Percentiles rank a stretch among this genome's conserved stretches.
Conservation (phyloP, 176 grass and related monocot genomes). For the Oryza longistaminata region DNA sequence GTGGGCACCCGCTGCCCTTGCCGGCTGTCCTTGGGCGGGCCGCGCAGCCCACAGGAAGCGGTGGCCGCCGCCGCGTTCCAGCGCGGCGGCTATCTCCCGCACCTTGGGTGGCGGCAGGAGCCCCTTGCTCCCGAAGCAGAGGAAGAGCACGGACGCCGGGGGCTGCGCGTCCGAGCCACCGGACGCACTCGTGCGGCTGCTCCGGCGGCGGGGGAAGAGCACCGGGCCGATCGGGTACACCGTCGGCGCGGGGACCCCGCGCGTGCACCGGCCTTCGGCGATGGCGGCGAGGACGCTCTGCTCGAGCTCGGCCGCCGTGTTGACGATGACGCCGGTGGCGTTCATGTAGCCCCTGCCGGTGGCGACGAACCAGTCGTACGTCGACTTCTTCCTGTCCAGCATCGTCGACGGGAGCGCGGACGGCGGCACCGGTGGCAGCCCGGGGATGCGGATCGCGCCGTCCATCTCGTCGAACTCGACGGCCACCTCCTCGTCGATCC, state of each 20-base stretch:
- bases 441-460: neutral
- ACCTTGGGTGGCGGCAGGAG: neutral
- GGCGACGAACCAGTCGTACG: slow-evolving; percentile 39
- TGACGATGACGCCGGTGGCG: slow-evolving; percentile 48
- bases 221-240: slow-evolving; percentile 35
- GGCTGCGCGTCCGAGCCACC: neutral
- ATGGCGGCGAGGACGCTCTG: slow-evolving; percentile 21
- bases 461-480: neutral
- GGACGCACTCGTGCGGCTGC: neutral
- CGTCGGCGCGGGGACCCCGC: neutral
- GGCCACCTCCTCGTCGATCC: neutral
- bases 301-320: slow-evolving; percentile 47
- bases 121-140: neutral
- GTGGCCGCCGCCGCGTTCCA: neutral
- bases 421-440: slow-evolving; percentile 32
- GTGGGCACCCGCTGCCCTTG: neutral
- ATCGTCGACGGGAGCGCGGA: slow-evolving; percentile 22
- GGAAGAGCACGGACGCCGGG: neutral
- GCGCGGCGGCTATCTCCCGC: neutral
- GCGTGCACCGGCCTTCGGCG: slow-evolving; percentile 18
- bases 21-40: neutral
- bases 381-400: slow-evolving; percentile 33
- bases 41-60: neutral
- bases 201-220: neutral
- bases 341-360: slow-evolving; percentile 29